Base-by-base conservation (phyloP, 257 asterid genomes). In the Gentiana macrophylla region DNA sequence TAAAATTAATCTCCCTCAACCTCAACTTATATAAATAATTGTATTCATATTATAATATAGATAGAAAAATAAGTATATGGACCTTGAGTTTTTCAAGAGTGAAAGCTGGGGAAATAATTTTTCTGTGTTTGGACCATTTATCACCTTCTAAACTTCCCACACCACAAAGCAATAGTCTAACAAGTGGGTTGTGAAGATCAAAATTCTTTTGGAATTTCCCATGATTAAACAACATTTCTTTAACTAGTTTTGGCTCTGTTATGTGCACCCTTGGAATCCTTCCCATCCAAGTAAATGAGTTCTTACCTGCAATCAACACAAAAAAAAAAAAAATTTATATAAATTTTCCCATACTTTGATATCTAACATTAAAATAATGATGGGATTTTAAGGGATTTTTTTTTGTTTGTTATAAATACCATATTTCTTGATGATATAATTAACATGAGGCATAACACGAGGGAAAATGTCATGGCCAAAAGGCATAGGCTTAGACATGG, bases 41-140 rank as follows among this genome's bases (percentile, higher is more conserved):
- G 24, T 24, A 0, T 24, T 24, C 24, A 24, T 24, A 24, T 24
- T 24, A 24, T 24, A 24, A 24, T 24, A 24, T 24, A 24, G 24
- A 24, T 0, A 24, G 24, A 6, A 32, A 51, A 24, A 51, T 3
- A 15, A 10, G 32, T 13, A 32, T 13, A 5, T 1, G 7, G 44
- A 82, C 86, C 86, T 77, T 84, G 4, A 84, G 64, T 36, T 81
- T 84, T 48, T 80, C 80, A 0, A 61, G 5, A 49, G 75, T 58
- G 69, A 84, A 84, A 1, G 86, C 89, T 2, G 81, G 70, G 41
- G 67, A 75, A 53, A 84, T 58, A 46, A 84, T 77, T 45, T 66
- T 79, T 43, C 94, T 57, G 35, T 78, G 86, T 62, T 70, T 72
- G 13, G 76, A 76, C 94, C 94, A 84, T 37, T 76, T 65, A 0